Percentiles rank a stretch among this genome's conserved stretches.
Conservation (phyloP, 2,329 filamentous ascomycete species). For the Colletotrichum lupini region DNA sequence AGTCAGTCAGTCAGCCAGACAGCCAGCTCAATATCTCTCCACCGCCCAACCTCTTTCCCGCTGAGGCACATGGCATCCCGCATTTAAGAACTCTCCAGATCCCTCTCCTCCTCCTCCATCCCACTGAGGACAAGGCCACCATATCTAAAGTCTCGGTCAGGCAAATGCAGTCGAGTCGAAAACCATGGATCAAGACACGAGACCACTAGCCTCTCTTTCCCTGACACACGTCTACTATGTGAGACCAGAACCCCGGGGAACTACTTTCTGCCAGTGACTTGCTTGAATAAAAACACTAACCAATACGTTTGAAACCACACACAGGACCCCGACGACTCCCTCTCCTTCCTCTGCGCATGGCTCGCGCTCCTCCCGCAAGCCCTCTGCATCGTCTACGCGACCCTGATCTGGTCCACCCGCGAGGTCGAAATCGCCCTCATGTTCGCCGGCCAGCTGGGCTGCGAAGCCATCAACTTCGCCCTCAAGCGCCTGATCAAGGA, state of each 20-base stretch:
- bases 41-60: neutral
- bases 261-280: constrained; percentile 80
- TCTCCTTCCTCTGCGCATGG: constrained; percentile 92
- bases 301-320: neutral
- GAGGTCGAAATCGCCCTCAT: constrained; percentile 91
- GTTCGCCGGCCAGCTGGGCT: constrained; percentile 91
- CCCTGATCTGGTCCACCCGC: constrained; percentile 89
- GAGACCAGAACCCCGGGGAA: constrained; percentile 59
- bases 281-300: constrained; percentile 60
- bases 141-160: neutral
- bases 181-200: constrained; percentile 48
- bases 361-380: constrained; percentile 94
- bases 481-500: constrained; percentile 94
- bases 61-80: neutral
- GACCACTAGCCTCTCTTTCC: constrained; percentile 86
- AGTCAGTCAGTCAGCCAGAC: neutral
- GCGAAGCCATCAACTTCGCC: constrained; percentile 89
- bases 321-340: constrained; percentile 80
- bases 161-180: constrained; percentile 20
- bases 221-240: constrained; percentile 96
- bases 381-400: constrained; percentile 89
- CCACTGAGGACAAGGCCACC: neutral
- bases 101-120: neutral
- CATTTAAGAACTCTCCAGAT: neutral
- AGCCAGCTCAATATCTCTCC: neutral